phyloP scores from a whole-genome alignment of 2,329 filamentous ascomycete genomes.

The Macrophomina pseudophaseolina region DNA sequence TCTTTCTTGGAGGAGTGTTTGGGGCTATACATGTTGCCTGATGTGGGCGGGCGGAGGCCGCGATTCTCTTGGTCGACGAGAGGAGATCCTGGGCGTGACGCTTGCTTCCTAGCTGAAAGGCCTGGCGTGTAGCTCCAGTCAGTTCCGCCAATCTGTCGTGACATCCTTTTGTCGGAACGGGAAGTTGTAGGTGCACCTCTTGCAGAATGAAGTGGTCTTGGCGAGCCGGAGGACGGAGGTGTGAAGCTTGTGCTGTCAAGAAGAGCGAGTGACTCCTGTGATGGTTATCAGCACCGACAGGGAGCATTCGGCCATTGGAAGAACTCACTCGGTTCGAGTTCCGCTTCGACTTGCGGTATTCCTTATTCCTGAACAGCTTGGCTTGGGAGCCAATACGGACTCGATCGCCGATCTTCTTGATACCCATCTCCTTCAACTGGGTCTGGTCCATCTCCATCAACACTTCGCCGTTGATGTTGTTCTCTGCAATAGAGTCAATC shows the following conservation, averaged over 20 bases:
- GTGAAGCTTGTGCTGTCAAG: slow-evolving; percentile 71
- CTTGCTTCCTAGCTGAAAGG: slow-evolving; percentile 55
- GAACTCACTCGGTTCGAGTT: slow-evolving; percentile 72
- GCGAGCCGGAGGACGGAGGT: slow-evolving; percentile 67
- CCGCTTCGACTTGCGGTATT: slow-evolving; percentile 66
- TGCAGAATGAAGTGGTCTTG: slow-evolving; percentile 65
- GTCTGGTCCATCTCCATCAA: slow-evolving; percentile 96
- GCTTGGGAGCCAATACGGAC: slow-evolving; percentile 72
- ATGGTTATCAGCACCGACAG: slow-evolving; percentile 30
- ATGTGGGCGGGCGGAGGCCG: slow-evolving; percentile 60
- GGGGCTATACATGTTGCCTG: slow-evolving; percentile 62
- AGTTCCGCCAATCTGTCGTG: slow-evolving; percentile 46
- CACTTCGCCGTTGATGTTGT: slow-evolving; percentile 98
- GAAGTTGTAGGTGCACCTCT: slow-evolving; percentile 51
- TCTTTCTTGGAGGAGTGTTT: slow-evolving; percentile 60
- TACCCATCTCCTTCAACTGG: slow-evolving; percentile 95
- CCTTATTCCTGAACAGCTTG: slow-evolving; percentile 55
- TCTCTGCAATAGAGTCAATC: slow-evolving; percentile 54
- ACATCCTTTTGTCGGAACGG: slow-evolving; percentile 55
- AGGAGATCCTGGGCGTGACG: slow-evolving; percentile 75
- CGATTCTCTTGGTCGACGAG: slow-evolving; percentile 63
- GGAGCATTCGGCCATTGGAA: slow-evolving; percentile 13
- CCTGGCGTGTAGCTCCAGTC: slow-evolving; percentile 45
- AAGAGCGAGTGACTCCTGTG: slow-evolving; percentile 79
- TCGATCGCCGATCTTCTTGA: slow-evolving; percentile 96